Evolutionary conservation across 805 yeast genomes (phyloP).

Genomic region (Teunomyces cretensis): DNA sequence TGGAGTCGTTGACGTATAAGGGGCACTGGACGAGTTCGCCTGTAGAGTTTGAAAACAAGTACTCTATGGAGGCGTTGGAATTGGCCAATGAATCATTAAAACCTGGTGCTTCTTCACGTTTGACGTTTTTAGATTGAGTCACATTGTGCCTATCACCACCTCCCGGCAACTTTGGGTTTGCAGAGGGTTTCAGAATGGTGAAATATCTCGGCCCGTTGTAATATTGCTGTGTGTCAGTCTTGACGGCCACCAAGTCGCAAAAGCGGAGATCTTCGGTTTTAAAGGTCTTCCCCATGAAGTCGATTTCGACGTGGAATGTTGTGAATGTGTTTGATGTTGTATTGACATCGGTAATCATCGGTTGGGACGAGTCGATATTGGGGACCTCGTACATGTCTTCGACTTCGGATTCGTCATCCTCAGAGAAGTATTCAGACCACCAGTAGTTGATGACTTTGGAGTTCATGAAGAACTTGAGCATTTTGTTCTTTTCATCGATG

Average conservation of each 20-base stretch:
- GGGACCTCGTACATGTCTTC: background rate
- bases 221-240: conserved; percentile 26
- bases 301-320: conserved; percentile 46
- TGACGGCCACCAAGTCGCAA: conserved; percentile 42
- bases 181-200: conserved; percentile 1
- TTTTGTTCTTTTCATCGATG: conserved; percentile 27
- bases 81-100: conserved; percentile 5
- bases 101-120: background rate
- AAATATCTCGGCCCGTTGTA: conserved; percentile 27
- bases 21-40: conserved; percentile 31
- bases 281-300: conserved; percentile 43
- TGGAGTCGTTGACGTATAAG: conserved; percentile 35
- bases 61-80: conserved; percentile 9
- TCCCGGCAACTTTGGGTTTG: background rate
- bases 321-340: conserved; percentile 46
- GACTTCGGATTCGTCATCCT: background rate
- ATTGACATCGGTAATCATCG: conserved; percentile 44
- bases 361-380: conserved; percentile 4
- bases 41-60: conserved; percentile 6
- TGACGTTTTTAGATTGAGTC: background rate
- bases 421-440: background rate
- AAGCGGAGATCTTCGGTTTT: conserved; percentile 41
- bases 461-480: conserved; percentile 36
- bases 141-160: background rate
- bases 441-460: conserved; percentile 20